phyloP scores from a whole-genome alignment of 768 basidiomycete genomes.

The Lentinula raphanica region DNA sequence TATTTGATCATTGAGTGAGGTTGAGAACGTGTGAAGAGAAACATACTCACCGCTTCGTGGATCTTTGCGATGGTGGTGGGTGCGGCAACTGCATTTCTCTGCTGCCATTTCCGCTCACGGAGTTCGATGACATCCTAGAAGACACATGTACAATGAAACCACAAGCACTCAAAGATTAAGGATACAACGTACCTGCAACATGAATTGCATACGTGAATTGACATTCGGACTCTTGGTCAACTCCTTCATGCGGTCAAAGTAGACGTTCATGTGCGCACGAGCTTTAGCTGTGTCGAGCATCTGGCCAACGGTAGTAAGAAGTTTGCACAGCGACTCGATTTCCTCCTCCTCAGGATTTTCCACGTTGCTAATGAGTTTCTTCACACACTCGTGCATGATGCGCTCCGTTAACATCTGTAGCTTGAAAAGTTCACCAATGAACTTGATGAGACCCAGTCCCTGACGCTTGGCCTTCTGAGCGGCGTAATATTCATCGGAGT shows the following conservation, averaged over 20 bases:
- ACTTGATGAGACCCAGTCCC: slow-evolving; percentile 94
- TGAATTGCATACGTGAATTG: slow-evolving; percentile 86
- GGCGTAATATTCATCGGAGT: slow-evolving; percentile 94
- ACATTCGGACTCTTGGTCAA: slow-evolving; percentile 71
- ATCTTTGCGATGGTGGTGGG: slow-evolving; percentile 87
- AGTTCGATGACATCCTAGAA: slow-evolving; percentile 85
- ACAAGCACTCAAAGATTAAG: background rate
- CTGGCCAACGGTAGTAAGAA: slow-evolving; percentile 83
- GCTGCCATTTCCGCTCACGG: slow-evolving; percentile 76
- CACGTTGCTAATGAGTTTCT: slow-evolving; percentile 90
- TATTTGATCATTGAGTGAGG: slow-evolving; percentile 25
- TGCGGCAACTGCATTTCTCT: slow-evolving; percentile 65
- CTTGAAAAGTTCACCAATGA: slow-evolving; percentile 98
- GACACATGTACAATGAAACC: slow-evolving; percentile 7
- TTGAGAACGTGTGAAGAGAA: background rate
- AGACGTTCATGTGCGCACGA: slow-evolving; percentile 83
- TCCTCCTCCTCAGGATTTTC: slow-evolving; percentile 97
- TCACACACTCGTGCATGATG: slow-evolving; percentile 98
- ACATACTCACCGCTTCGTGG: slow-evolving; percentile 66
- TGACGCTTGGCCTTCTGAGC: slow-evolving; percentile 97
- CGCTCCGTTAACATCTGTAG: slow-evolving; percentile 97
- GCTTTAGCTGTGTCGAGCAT: slow-evolving; percentile 79
- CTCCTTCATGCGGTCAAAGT: slow-evolving; percentile 88
- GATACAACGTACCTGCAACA: slow-evolving; percentile 72
- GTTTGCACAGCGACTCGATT: slow-evolving; percentile 92